phyloP scores from a whole-genome alignment of 2,329 filamentous ascomycete genomes.

The Podosphaera fusca region DNA sequence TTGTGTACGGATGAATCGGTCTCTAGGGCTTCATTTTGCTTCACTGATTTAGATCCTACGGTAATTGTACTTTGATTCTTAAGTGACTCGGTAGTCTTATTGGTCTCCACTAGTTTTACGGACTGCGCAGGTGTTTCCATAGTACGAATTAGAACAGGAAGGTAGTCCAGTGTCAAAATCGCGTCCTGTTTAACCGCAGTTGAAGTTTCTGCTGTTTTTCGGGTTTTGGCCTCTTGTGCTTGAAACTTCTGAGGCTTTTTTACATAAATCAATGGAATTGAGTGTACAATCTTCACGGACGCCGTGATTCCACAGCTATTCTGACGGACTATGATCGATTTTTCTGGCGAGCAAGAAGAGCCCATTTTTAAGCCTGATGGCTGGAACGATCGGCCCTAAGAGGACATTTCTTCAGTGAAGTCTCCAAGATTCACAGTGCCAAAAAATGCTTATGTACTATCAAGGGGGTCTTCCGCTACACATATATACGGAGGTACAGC shows the following conservation, averaged over 20 bases:
- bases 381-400: not conserved
- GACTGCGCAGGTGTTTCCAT: not conserved
- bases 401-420: constrained; percentile 10
- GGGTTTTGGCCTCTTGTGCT: constrained; percentile 8
- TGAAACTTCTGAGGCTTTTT: constrained; percentile 14
- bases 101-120: not conserved
- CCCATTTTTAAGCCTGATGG: constrained; percentile 9
- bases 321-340: constrained; percentile 14
- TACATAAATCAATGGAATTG: constrained; percentile 15
- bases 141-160: not conserved
- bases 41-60: constrained; percentile 3
- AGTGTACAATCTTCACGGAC: constrained; percentile 13
- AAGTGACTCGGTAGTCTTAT: not conserved
- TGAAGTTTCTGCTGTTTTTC: constrained; percentile 6
- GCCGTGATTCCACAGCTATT: constrained; percentile 11
- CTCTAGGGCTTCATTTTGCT: constrained; percentile 7
- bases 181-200: not conserved
- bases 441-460: constrained; percentile 15
- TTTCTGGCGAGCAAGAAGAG: constrained; percentile 6
- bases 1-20: not conserved
- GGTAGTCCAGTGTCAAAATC: not conserved
- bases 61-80: constrained; percentile 3
- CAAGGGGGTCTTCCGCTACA: constrained; percentile 13
- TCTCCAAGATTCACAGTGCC: constrained; percentile 19
- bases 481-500: not conserved